Percentiles rank a stretch among this genome's conserved stretches.
These are phyloP conservation scores for Lactarius psammicola DNA, from an alignment of 768 basidiomycete species.

Conservation along the genomic window DNA sequence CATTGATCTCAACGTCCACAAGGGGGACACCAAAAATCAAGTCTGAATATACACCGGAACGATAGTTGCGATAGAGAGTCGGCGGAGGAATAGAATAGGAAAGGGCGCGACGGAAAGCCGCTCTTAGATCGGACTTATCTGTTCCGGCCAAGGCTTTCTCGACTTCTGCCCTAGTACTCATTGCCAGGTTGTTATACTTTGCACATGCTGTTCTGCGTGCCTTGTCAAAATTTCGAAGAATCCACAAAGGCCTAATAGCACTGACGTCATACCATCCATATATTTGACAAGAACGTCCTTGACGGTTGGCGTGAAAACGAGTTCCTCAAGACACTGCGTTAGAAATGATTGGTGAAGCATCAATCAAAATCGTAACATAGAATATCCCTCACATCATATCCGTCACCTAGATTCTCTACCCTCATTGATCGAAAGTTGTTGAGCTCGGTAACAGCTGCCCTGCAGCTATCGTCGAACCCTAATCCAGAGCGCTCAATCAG, in stretches of 20 bases:
- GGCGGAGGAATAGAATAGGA: neutral
- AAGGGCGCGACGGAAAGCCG: neutral
- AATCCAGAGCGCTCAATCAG: neutral
- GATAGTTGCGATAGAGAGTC: neutral
- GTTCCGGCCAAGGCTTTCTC: neutral
- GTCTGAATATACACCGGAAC: neutral
- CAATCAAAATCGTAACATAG: neutral
- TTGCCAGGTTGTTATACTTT: neutral
- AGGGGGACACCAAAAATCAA: neutral
- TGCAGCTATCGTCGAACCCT: neutral
- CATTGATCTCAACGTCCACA: neutral
- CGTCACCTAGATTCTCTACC: neutral
- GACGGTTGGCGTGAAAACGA: neutral
- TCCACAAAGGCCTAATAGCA: neutral
- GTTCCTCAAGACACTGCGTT: neutral
- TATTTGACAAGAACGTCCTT: neutral
- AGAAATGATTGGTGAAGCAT: neutral
- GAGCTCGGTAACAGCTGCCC: neutral
- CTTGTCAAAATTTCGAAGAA: neutral
- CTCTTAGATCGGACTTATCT: neutral
- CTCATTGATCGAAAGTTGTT: neutral
- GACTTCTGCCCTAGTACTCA: neutral
- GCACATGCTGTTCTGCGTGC: neutral
- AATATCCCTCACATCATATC: neutral
- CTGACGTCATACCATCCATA: neutral